phyloP scores from a whole-genome alignment of 768 basidiomycete species.

The Cystofilobasidium ferigula region DNA sequence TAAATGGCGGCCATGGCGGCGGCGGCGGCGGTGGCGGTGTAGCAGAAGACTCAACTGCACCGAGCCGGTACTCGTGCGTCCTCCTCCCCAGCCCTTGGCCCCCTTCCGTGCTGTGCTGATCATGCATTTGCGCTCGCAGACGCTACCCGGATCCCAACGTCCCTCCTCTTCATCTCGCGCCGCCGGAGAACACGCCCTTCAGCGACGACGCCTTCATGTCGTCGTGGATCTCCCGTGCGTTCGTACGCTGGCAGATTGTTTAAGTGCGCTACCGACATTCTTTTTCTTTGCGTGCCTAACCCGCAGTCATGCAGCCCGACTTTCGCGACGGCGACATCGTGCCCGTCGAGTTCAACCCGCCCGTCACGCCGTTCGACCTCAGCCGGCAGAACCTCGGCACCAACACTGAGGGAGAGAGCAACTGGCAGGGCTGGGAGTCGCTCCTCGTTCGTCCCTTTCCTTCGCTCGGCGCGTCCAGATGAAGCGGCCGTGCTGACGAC shows the following conservation, averaged over 20 bases:
- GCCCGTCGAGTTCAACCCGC: background rate
- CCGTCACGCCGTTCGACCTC: background rate
- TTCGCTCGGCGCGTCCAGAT: too few species aligned
- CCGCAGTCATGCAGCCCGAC: background rate
- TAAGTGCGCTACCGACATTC: background rate
- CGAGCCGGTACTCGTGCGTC: background rate
- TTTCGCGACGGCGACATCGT: slow-evolving; percentile 2
- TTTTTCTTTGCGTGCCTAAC: background rate
- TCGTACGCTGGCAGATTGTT: background rate
- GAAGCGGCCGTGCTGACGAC: too few species aligned
- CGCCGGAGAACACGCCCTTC: slow-evolving; percentile 9
- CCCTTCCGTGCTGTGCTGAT: background rate
- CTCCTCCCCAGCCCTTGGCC: background rate
- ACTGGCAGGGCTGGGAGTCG: slow-evolving; percentile 9
- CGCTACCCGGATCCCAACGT: slow-evolving; percentile 19
- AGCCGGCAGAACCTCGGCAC: background rate
- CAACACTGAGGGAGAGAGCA: background rate
- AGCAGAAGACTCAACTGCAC: background rate
- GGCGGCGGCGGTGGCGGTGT: background rate
- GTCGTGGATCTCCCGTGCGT: slow-evolving; percentile 12
- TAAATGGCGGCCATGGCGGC: background rate
- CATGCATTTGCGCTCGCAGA: background rate
- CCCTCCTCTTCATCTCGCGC: slow-evolving; percentile 13
- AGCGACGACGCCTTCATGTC: slow-evolving; percentile 9
- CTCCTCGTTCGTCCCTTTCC: background rate